These are phyloP conservation scores for Candolleomyces aberdarensis DNA, from an alignment of 768 basidiomycete genomes.

Conservation along the genomic window DNA sequence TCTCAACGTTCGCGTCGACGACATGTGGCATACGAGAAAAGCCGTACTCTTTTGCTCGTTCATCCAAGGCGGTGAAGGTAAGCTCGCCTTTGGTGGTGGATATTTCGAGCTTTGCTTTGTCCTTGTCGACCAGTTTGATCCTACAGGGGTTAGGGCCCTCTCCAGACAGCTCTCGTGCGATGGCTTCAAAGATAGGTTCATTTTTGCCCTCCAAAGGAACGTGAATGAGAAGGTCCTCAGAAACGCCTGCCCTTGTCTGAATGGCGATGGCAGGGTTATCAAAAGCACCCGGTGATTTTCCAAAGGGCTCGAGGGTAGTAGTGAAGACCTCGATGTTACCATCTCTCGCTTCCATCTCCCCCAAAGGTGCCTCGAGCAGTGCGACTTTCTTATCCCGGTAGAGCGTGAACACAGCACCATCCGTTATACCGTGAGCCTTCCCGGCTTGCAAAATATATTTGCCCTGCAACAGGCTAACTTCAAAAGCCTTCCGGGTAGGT, in stretches of 20 bases:
- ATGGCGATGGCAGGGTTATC: slow-evolving; percentile 7
- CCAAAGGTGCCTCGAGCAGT: slow-evolving; percentile 19
- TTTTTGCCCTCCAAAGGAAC: not conserved
- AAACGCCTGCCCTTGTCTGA: slow-evolving; percentile 1
- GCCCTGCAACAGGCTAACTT: slow-evolving; percentile 1
- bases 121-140: slow-evolving; percentile 14
- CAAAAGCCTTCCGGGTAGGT: not conserved
- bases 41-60: slow-evolving; percentile 16
- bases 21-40: slow-evolving; percentile 15
- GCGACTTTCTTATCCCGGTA: slow-evolving; percentile 14
- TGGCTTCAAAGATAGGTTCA: not conserved
- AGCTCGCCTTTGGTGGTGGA: slow-evolving; percentile 13
- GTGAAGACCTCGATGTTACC: slow-evolving; percentile 19
- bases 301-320: slow-evolving; percentile 8
- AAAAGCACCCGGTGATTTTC: slow-evolving; percentile 9
- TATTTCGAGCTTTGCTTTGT: slow-evolving; percentile 15
- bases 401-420: slow-evolving; percentile 20
- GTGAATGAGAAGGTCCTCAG: not conserved
- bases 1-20: slow-evolving; percentile 3
- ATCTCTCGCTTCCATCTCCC: slow-evolving; percentile 15
- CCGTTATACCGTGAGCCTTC: slow-evolving; percentile 24
- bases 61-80: slow-evolving; percentile 19
- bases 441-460: slow-evolving; percentile 1
- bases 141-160: not conserved
- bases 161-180: not conserved